Evolutionary conservation across 2,329 filamentous ascomycete species (phyloP), one percentile per base, ranked within the genome.

Genomic region (Huntiella savannae): DNA sequence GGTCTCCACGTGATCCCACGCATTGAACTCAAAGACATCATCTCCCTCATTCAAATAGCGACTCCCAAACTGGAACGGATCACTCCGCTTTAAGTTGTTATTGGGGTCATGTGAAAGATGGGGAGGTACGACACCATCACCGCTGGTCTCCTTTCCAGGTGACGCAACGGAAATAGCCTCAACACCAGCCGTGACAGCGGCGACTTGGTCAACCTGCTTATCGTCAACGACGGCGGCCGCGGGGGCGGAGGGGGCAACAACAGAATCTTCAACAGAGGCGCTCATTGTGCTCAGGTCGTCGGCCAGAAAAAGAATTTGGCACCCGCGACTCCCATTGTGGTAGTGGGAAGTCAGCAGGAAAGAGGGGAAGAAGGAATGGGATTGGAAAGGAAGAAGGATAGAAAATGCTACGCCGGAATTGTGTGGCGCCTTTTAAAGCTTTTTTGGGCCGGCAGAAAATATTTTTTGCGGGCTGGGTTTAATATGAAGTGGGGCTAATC

Each of bases 1-100:
- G 59, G 86, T 86, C 63, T 88, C 80, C 59, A 96, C 91, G 60
- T 98, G 88, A 60, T 98, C 91, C 91, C 91, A 98, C 34, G 91
- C 91, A 62, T 98, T 98, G 74, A 91, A 94, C 61, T 92, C 82
- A 64, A 88, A 98, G 56, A 93, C 83, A 59, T 96, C 73, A 64
- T 94, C 87, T 58, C 77, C 75, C 60, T 88, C 71, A 56, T 82
- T 77, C 44, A 98, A 75, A 57, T 74, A 82, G 50, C 88, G 83
- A 41, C 83, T 91, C 51, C 91, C 91, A 61, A 98, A 98, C 62
- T 92, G 81, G 62, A 96, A 98, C 13, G 91, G 91, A 58, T 95
- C 86, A 58, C 67, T 82, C 55, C 85, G 75, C 66, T 96, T 96
- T 63, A 81, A 68, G 60, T 86, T 91, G 60, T 79, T 64, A 52